Conservation (phyloP, 768 basidiomycete genomes). For the Leccinum disarticulatum region DNA sequence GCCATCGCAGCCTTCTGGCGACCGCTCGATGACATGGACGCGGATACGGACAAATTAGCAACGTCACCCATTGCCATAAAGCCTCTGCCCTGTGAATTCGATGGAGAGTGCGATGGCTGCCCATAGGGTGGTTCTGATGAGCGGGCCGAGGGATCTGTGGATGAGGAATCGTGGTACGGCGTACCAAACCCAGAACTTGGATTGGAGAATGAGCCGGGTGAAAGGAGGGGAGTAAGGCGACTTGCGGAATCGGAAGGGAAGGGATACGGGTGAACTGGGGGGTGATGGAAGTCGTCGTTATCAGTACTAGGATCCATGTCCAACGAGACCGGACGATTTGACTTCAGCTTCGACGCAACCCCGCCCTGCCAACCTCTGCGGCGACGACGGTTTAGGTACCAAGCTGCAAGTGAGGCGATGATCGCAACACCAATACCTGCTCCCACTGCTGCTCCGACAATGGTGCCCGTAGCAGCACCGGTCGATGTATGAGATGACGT, state of each 20-base stretch:
- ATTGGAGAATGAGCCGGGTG: constrained; percentile 1
- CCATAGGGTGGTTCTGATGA: constrained; percentile 8
- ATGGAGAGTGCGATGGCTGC: constrained; percentile 16
- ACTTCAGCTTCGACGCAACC: constrained; percentile 25
- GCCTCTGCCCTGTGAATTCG: constrained; percentile 23
- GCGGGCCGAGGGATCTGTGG: constrained; percentile 6
- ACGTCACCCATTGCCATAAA: constrained; percentile 21
- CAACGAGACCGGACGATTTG: constrained; percentile 38
- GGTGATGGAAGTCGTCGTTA: constrained; percentile 29
- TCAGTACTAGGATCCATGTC: constrained; percentile 32
- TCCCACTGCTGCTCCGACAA: constrained; percentile 51
- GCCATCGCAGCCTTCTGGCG: constrained; percentile 58
- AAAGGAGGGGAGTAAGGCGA: constrained; percentile 15
- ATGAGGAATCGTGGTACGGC: constrained; percentile 8
- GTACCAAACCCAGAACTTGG: not conserved
- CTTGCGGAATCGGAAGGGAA: constrained; percentile 24
- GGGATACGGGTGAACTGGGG: constrained; percentile 36
- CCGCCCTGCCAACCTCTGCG: constrained; percentile 29
- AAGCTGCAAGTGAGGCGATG: constrained; percentile 49
- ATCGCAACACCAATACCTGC: constrained; percentile 53
- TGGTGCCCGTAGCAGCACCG: constrained; percentile 42
- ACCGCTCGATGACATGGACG: constrained; percentile 38
- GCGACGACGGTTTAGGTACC: constrained; percentile 42
- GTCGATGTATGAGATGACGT: constrained; percentile 24
- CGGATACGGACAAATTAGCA: constrained; percentile 23